phyloP scores from a whole-genome alignment of 2,329 filamentous ascomycete species.

The Trichoderma guizhouense region DNA sequence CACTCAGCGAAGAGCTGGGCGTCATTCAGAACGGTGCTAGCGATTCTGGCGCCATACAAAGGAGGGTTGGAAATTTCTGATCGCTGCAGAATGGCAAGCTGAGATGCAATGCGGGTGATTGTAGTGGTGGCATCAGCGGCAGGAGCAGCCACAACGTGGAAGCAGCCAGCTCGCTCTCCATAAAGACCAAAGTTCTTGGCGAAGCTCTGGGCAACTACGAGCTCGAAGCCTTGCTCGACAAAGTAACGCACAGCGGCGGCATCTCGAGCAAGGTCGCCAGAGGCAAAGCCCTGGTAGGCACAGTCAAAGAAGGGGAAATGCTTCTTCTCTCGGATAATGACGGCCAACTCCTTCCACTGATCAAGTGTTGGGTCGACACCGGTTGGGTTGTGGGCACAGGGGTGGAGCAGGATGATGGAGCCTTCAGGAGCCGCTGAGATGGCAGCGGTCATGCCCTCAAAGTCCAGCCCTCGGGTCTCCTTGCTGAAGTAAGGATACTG shows the following conservation, averaged over 20 bases:
- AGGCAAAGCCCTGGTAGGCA: slow-evolving; percentile 97
- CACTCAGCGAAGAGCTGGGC: slow-evolving; percentile 78
- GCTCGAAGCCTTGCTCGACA: slow-evolving; percentile 83
- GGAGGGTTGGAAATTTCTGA: slow-evolving; percentile 98
- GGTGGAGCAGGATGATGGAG: slow-evolving; percentile 87
- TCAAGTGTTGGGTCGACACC: slow-evolving; percentile 91
- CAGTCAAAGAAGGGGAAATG: slow-evolving; percentile 99
- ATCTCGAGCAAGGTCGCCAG: slow-evolving; percentile 79
- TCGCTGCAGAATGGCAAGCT: slow-evolving; percentile 90
- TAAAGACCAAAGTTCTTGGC: slow-evolving; percentile 98
- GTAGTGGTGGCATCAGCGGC: slow-evolving; percentile 62
- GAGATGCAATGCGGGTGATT: slow-evolving; percentile 68
- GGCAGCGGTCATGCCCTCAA: slow-evolving; percentile 77
- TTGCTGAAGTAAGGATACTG: slow-evolving; percentile 94
- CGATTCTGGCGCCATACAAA: slow-evolving; percentile 89
- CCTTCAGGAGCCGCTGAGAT: slow-evolving; percentile 69
- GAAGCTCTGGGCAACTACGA: slow-evolving; percentile 87
- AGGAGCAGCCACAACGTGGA: slow-evolving; percentile 84
- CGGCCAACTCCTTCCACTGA: slow-evolving; percentile 89
- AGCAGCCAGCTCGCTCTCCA: slow-evolving; percentile 91
- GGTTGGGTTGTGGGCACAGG: slow-evolving; percentile 97
- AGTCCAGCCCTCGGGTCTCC: slow-evolving; percentile 85
- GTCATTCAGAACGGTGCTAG: slow-evolving; percentile 80
- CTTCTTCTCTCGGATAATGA: slow-evolving; percentile 68
- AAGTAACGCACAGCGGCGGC: slow-evolving; percentile 94